Conservation (phyloP, 331 rosid genomes). For the Quercus lobata region DNA sequence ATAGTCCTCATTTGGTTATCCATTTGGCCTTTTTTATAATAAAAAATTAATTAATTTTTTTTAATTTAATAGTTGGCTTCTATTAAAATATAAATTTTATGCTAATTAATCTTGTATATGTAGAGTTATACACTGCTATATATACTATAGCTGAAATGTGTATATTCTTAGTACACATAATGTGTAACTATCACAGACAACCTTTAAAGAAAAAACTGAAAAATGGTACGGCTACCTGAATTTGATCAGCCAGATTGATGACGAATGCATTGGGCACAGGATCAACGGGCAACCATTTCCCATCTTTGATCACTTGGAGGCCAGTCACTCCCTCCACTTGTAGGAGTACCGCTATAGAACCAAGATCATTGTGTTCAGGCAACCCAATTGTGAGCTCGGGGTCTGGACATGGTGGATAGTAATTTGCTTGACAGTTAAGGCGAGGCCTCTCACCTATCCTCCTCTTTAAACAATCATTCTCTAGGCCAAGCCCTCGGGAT, state of each 20-base stretch:
- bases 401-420: conserved; percentile 34
- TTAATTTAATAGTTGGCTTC: no score
- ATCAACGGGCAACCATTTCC: conserved; percentile 26
- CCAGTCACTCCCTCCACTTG: conserved; percentile 26
- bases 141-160: no score
- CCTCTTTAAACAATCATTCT: conserved; percentile 9
- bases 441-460: conserved; percentile 28
- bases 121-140: no score
- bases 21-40: no score
- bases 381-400: conserved; percentile 42
- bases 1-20: no score
- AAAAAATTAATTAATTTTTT: no score
- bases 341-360: conserved; percentile 20
- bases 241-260: conserved; percentile 35
- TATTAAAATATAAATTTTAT: no score
- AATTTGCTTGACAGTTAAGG: conserved; percentile 26
- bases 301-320: conserved; percentile 32
- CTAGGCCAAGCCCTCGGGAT: conserved; percentile 34
- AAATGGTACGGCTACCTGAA: conserved; percentile 18
- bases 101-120: no score
- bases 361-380: conserved; percentile 21
- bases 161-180: no score
- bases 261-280: conserved; percentile 36
- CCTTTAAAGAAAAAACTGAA: no score
- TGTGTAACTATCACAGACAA: no score